A percentile compares a stretch with the other conserved stretches of the same genome.
phyloP scores from a whole-genome alignment of 2,329 filamentous ascomycete species.

The Botrytis squamosa region DNA sequence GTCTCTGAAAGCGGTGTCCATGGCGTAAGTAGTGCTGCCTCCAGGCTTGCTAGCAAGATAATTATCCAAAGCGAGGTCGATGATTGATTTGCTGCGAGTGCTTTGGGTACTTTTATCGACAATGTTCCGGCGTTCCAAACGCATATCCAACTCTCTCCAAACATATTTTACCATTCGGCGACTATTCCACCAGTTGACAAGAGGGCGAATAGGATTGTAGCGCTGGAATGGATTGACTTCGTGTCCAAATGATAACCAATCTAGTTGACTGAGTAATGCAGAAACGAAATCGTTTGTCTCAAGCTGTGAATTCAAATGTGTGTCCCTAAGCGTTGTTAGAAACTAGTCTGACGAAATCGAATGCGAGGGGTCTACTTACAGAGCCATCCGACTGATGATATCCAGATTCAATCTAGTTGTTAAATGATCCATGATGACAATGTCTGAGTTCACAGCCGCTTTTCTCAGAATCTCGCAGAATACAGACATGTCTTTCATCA shows the following conservation, averaged over 20 bases:
- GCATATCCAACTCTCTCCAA: not conserved
- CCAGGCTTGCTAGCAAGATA: not conserved
- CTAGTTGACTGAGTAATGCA: not conserved
- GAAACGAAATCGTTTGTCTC: not conserved
- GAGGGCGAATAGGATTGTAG: not conserved
- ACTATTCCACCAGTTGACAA: not conserved
- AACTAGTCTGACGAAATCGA: not conserved
- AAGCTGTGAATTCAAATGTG: not conserved
- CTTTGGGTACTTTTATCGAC: not conserved
- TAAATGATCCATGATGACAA: not conserved
- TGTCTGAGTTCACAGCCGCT: not conserved
- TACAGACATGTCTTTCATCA: not conserved
- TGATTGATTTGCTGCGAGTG: not conserved
- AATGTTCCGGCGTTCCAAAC: not conserved
- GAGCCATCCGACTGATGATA: not conserved
- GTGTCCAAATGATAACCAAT: not conserved
- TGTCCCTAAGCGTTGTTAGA: not conserved
- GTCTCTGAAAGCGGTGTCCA: not conserved
- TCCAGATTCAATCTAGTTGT: not conserved
- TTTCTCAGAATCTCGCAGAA: not conserved
- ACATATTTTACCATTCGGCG: not conserved
- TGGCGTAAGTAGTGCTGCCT: not conserved
- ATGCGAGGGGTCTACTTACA: not conserved
- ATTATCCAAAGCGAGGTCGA: constrained; percentile 1
- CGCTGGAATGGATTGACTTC: not conserved